Base-by-base conservation (phyloP, 768 basidiomycete species). In the Rubroboletus satanas region DNA sequence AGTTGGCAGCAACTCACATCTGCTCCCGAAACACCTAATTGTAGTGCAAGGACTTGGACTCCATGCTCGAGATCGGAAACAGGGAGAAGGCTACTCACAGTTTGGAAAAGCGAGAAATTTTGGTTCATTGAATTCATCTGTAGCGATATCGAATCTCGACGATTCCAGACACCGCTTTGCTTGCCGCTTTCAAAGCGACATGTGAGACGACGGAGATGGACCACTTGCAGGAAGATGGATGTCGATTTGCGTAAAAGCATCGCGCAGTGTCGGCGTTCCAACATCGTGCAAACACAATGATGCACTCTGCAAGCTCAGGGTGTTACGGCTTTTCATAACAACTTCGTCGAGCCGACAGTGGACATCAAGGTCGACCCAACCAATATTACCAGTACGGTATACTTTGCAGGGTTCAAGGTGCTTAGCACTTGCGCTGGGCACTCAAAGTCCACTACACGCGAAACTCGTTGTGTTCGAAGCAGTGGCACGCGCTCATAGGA, bases 171-270 rank as follows among this genome's bases (percentile, higher is more conserved):
- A 17, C 21, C 15, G 32, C 18, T 32, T n/a, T n/a, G n/a, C n/a
- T n/a, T n/a, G n/a, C n/a, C n/a, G n/a, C n/a, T n/a, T n/a, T 9
- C 14, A 32, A 33, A 21, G n/a, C 5, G 4, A 35, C 8, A 39
- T 28, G 38, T 41, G 14, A 43, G 29, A 35, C 23, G 26, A 32
- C 50, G 51, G 53, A 26, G 21, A 32, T 18, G 26, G 17, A 26
- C 26, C 26, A 26, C 32, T 17, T 54, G 53, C 53, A 52, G 39
- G 53, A 21, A 11, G 15, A 3, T 7, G 50, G 51, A 7, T 43
- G 53, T 32, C 18, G n/a, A 18, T 18, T 51, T 31, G 32, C n/a
- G 52, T 54, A 54, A 52, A 52, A 31, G 36, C 14, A 32, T n/a
- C 31, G 21, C 38, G 49, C 5, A 8, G 29, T 37, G 26, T 9